These are phyloP conservation scores for Penicillium chermesinum DNA, from an alignment of 495 filamentous ascomycete species.

Conservation along the genomic window DNA sequence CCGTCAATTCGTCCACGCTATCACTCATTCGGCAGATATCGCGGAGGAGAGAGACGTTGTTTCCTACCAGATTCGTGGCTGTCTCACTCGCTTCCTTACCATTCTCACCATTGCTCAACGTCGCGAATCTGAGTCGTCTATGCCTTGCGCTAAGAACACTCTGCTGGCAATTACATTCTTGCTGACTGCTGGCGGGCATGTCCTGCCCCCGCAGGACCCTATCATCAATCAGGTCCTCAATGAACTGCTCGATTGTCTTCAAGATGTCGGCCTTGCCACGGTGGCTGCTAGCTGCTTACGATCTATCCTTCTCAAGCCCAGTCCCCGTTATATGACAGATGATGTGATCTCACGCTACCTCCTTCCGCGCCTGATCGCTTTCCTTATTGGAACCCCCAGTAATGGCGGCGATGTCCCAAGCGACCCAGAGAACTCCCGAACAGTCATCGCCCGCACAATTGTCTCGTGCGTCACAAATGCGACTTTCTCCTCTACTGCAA, in stretches of 20 bases:
- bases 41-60: conserved; percentile 31
- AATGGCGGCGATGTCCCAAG: conserved; percentile 47
- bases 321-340: conserved; percentile 59
- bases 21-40: conserved; percentile 46
- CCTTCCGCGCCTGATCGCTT: conserved; percentile 69
- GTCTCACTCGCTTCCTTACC: conserved; percentile 69
- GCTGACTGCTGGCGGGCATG: conserved; percentile 69
- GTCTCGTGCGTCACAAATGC: conserved; percentile 59
- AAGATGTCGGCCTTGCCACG: conserved; percentile 70
- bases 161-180: conserved; percentile 84
- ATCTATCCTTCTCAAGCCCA: conserved; percentile 69
- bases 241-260: conserved; percentile 79
- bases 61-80: conserved; percentile 60
- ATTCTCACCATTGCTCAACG: conserved; percentile 81
- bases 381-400: conserved; percentile 59
- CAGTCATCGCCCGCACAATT: conserved; percentile 65
- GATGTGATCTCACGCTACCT: conserved; percentile 69
- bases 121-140: conserved; percentile 69
- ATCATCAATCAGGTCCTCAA: conserved; percentile 63
- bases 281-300: conserved; percentile 84
- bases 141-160: conserved; percentile 89
- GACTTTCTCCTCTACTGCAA: conserved; percentile 41
- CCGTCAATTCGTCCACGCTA: conserved; percentile 77
- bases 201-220: conserved; percentile 66
- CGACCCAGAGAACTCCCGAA: conserved; percentile 69